Evolutionary conservation across 768 basidiomycete genomes (phyloP), one percentile per base, ranked within the genome.

Genomic region (Calocybe gangraenosa): DNA sequence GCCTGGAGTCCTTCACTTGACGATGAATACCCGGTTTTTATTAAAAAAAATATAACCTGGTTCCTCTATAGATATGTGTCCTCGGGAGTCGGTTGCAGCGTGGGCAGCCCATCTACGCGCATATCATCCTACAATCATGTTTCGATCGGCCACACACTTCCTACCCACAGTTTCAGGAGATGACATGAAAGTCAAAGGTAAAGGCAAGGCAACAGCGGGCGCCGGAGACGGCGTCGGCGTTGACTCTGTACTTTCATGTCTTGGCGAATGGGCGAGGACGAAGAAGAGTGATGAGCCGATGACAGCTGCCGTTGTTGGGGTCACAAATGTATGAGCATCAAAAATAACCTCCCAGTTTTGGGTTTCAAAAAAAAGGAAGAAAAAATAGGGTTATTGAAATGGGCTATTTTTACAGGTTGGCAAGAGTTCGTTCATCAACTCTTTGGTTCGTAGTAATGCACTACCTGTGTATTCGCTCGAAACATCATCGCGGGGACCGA

Each of bases 401-500:
- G n/a, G n/a, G n/a, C n/a, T n/a, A n/a, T n/a, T n/a, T n/a, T n/a
- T n/a, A 11, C 45, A 91, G 87, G 72, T 75, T 10, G 93, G 93
- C 11, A 95, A 96, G 70, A 88, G 87, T 39, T 75, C 89, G 0
- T 69, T 95, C 36, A 70, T 95, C 54, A 93, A 96, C 64, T 86
- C 91, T 2, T 69, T 96, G 21, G 58, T 79, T 14, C 68, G 69
- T 38, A 76, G 69, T 42, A 55, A 70, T 10, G 66, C 66, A 7
- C 61, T 87, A 15, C 71, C 79, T 7, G 68, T 87, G 7, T 92
- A 87, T 59, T 63, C 78, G n/a, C 61, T 74, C 31, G 59, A 71
- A 18, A 66, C 66, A 28, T 73, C 75, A 18, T 73, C 73, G 23
- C 73, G 73, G 25, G 76, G 78, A 19, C 84, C 84, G 7, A 86